These are phyloP conservation scores for Penicillium egyptiacum DNA, from an alignment of 495 filamentous ascomycete genomes.

Conservation along the genomic window DNA sequence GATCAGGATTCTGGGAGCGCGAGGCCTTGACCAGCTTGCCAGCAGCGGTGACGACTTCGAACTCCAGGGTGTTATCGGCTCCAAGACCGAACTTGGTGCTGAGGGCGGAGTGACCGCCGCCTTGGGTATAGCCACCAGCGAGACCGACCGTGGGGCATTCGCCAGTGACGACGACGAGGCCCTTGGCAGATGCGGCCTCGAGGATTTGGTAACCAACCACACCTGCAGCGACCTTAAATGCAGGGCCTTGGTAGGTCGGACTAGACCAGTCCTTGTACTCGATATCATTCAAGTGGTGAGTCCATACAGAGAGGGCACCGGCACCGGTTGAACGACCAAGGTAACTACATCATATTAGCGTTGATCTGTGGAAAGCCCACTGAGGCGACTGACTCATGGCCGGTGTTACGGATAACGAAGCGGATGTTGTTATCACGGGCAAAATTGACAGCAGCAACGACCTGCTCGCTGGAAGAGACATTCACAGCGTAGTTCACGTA, in stretches of 20 bases:
- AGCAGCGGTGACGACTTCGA: constrained; percentile 58
- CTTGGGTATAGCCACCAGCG: constrained; percentile 60
- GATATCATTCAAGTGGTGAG: constrained; percentile 54
- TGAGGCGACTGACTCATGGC: constrained; percentile 43
- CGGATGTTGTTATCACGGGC: constrained; percentile 59
- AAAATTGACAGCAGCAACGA: constrained; percentile 47
- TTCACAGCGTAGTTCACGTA: constrained; percentile 56
- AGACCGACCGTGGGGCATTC: constrained; percentile 44
- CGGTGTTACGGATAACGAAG: constrained; percentile 66
- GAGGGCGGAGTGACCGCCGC: constrained; percentile 63
- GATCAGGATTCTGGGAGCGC: constrained; percentile 53
- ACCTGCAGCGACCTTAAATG: constrained; percentile 58
- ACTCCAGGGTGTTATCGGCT: constrained; percentile 63
- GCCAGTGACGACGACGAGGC: constrained; percentile 35
- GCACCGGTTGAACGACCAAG: constrained; percentile 59
- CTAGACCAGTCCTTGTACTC: constrained; percentile 41
- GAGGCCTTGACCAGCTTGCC: constrained; percentile 56
- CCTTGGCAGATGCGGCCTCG: constrained; percentile 38
- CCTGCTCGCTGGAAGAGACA: constrained; percentile 37
- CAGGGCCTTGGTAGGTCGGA: constrained; percentile 47
- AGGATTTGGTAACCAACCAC: constrained; percentile 52
- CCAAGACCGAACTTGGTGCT: constrained; percentile 55
- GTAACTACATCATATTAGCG: constrained; percentile 34
- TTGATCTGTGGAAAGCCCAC: not conserved
- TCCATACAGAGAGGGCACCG: constrained; percentile 59